These are phyloP conservation scores for Hypoxylon fragiforme DNA, from an alignment of 495 filamentous ascomycete genomes.

Conservation along the genomic window DNA sequence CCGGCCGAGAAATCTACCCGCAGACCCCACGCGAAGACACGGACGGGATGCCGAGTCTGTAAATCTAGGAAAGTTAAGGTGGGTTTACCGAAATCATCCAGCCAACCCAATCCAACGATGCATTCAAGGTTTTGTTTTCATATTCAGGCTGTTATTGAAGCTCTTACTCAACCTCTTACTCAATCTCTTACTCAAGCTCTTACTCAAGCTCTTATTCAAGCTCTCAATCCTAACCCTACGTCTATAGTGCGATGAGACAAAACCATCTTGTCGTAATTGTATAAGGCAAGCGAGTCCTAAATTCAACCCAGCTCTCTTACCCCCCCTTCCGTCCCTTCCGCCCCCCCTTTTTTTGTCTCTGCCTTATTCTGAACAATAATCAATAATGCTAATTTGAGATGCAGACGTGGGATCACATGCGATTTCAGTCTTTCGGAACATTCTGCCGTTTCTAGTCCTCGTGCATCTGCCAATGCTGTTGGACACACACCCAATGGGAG, in stretches of 20 bases:
- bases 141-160: no score
- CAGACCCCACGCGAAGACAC: slow-evolving; percentile 30
- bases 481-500: slow-evolving; percentile 5
- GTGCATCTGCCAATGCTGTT: not conserved
- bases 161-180: no score
- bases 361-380: no score
- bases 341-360: no score
- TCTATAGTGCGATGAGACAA: slow-evolving; percentile 26
- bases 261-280: slow-evolving; percentile 29
- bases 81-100: slow-evolving; percentile 3
- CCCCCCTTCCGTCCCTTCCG: no score
- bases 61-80: slow-evolving; percentile 32
- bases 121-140: no score
- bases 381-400: slow-evolving; percentile 11
- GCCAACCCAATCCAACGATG: no score
- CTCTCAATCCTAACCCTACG: slow-evolving; percentile 4
- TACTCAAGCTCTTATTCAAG: no score
- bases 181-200: no score
- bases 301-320: no score
- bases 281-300: slow-evolving; percentile 25
- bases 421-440: slow-evolving; percentile 20
- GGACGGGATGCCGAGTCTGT: slow-evolving; percentile 31
- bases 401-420: slow-evolving; percentile 24
- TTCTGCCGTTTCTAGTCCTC: not conserved
- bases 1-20: slow-evolving; percentile 20